A percentile compares a stretch with the other conserved stretches of the same genome.
phyloP scores from a whole-genome alignment of 2,329 filamentous ascomycete species.

The Aspergillus versicolor region DNA sequence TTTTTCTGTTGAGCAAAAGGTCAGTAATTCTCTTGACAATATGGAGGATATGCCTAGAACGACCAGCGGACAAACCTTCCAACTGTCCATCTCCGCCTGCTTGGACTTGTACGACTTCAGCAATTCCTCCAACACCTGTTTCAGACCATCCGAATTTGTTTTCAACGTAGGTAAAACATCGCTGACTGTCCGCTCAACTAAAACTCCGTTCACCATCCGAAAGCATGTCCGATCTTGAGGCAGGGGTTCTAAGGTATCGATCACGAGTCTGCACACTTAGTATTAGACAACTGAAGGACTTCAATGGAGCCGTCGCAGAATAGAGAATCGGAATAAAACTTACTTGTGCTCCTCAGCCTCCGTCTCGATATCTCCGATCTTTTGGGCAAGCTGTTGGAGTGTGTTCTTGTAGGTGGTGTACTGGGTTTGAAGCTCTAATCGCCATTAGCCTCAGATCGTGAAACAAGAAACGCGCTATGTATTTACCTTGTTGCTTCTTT shows the following conservation, averaged over 20 bases:
- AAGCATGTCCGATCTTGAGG: slow-evolving; percentile 90
- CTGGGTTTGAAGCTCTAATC: slow-evolving; percentile 49
- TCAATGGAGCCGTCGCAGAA: not conserved
- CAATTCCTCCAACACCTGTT: slow-evolving; percentile 89
- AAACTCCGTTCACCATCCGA: slow-evolving; percentile 95
- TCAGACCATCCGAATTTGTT: slow-evolving; percentile 91
- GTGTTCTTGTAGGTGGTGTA: slow-evolving; percentile 62
- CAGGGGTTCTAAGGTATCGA: slow-evolving; percentile 85
- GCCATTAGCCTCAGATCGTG: slow-evolving; percentile 10
- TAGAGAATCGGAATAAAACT: slow-evolving; percentile 35
- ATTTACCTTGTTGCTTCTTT: slow-evolving; percentile 49
- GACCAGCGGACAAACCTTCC: slow-evolving; percentile 72
- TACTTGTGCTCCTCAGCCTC: slow-evolving; percentile 98
- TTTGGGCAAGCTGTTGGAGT: slow-evolving; percentile 89
- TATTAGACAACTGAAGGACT: slow-evolving; percentile 11
- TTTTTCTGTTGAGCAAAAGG: slow-evolving; percentile 41
- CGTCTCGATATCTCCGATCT: slow-evolving; percentile 96
- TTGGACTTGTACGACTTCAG: slow-evolving; percentile 95
- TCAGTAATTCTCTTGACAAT: not conserved
- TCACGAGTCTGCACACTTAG: slow-evolving; percentile 68
- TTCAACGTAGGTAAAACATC: slow-evolving; percentile 88
- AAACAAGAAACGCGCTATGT: not conserved
- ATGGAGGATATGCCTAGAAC: not conserved
- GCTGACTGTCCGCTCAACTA: slow-evolving; percentile 89
- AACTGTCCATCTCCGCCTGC: slow-evolving; percentile 93